These are phyloP conservation scores for Yamadazyma epiphylla DNA, from an alignment of 1,139 yeast species.

Conservation along the genomic window DNA sequence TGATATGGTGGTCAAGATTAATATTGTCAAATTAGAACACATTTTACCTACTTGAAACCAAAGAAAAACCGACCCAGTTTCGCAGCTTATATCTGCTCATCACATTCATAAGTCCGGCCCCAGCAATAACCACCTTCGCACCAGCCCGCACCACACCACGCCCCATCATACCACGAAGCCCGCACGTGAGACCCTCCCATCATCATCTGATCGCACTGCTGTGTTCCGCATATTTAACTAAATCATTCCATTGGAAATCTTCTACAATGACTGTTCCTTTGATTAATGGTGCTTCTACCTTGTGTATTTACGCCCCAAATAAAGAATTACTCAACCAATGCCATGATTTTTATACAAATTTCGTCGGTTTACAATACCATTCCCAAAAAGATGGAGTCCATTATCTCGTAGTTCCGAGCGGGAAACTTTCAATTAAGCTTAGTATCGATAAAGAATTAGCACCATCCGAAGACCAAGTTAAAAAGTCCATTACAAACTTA, in stretches of 20 bases:
- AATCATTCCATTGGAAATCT: no score
- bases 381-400: slow-evolving; percentile 19
- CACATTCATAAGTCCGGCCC: no score
- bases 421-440: slow-evolving; percentile 27
- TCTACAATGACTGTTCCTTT: slow-evolving; percentile 26
- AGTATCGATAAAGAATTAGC: slow-evolving; percentile 21
- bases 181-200: no score
- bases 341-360: slow-evolving; percentile 42
- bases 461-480: slow-evolving; percentile 25
- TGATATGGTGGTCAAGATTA: no score
- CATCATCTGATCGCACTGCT: slow-evolving; percentile 3
- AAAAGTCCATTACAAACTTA: slow-evolving; percentile 19
- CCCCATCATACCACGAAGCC: no score
- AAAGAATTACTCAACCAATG: slow-evolving; percentile 31
- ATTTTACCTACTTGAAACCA: no score
- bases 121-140: no score
- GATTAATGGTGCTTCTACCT: slow-evolving; percentile 50
- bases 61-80: no score
- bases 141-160: no score
- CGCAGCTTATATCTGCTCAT: no score
- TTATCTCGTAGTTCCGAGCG: slow-evolving; percentile 30
- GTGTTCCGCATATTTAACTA: neutral
- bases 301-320: slow-evolving; percentile 42
- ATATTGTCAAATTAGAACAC: no score
- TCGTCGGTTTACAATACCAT: slow-evolving; percentile 39